phyloP scores from a whole-genome alignment of 768 basidiomycete genomes.

The Cystofilobasidium bisporidii region DNA sequence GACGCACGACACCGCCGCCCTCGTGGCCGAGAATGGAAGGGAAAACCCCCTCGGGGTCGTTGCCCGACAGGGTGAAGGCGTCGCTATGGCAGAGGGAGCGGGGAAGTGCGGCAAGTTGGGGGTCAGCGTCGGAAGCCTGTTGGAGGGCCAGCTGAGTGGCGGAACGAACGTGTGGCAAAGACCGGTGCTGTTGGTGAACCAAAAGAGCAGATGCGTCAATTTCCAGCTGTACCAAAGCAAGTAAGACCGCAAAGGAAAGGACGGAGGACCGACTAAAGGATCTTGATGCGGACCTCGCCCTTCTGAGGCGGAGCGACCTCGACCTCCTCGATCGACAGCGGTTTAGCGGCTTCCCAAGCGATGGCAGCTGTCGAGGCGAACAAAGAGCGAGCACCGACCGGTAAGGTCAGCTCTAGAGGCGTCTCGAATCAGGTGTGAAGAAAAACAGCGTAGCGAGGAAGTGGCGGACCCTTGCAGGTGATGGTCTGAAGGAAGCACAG shows the following conservation, averaged over 20 bases:
- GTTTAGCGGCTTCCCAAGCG: slow-evolving; percentile 80
- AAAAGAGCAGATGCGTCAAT: neutral
- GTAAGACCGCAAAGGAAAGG: too few relatives aligned
- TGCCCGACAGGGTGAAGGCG: slow-evolving; percentile 90
- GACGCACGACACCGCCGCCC: slow-evolving; percentile 43
- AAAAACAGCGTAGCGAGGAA: neutral
- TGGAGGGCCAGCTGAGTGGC: too few relatives aligned
- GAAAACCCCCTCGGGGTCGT: slow-evolving; percentile 69
- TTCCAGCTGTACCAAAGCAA: neutral
- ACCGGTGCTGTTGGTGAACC: slow-evolving; percentile 53
- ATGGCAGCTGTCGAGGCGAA: slow-evolving; percentile 42
- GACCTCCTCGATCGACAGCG: slow-evolving; percentile 76
- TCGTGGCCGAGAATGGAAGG: slow-evolving; percentile 71
- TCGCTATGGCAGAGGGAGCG: slow-evolving; percentile 45
- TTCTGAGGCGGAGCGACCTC: slow-evolving; percentile 84
- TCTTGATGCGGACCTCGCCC: slow-evolving; percentile 85
- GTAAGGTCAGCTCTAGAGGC: neutral
- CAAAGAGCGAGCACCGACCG: slow-evolving; percentile 48
- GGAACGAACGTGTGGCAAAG: slow-evolving; percentile 71
- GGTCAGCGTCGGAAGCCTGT: too few relatives aligned
- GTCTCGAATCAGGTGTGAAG: neutral
- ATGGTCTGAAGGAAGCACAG: slow-evolving; percentile 42
- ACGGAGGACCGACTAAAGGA: slow-evolving; percentile 50
- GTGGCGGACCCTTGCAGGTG: slow-evolving; percentile 57
- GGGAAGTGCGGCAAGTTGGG: neutral